Conservation (phyloP, 2,329 filamentous ascomycete genomes). For the Ceratocystis lukuohia region DNA sequence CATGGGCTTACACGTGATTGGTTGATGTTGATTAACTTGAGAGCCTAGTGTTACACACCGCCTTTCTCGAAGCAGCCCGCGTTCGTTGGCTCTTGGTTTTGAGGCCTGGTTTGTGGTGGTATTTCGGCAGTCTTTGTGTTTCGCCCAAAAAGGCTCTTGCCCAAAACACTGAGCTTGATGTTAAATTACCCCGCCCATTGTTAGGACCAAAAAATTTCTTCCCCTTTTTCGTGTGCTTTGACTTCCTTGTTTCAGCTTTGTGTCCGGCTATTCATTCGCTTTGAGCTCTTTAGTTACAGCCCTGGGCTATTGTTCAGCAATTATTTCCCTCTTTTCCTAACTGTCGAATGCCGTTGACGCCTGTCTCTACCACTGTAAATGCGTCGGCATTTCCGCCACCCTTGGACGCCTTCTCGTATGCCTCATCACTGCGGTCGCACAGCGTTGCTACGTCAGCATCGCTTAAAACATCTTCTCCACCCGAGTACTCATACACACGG, state of each 20-base stretch:
- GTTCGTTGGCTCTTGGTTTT: no score
- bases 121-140: no score
- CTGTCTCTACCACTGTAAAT: conserved; percentile 73
- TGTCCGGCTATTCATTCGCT: not conserved
- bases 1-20: not conserved
- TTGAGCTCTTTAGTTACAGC: no score
- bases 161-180: no score
- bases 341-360: conserved; percentile 35
- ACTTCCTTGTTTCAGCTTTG: no score
- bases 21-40: not conserved
- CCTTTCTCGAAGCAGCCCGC: not conserved
- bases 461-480: conserved; percentile 51
- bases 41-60: not conserved
- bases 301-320: not conserved
- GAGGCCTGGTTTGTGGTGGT: no score
- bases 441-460: conserved; percentile 64
- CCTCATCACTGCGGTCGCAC: conserved; percentile 57
- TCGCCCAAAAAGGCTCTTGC: no score
- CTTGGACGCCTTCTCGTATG: conserved; percentile 59
- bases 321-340: not conserved
- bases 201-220: no score
- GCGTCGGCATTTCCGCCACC: conserved; percentile 59
- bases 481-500: conserved; percentile 44
- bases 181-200: no score
- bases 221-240: no score